A percentile compares a stretch with the other conserved stretches of the same genome.
Evolutionary conservation across 2,329 filamentous ascomycete species (phyloP).

Genomic region (Aurifilum marmelostoma): DNA sequence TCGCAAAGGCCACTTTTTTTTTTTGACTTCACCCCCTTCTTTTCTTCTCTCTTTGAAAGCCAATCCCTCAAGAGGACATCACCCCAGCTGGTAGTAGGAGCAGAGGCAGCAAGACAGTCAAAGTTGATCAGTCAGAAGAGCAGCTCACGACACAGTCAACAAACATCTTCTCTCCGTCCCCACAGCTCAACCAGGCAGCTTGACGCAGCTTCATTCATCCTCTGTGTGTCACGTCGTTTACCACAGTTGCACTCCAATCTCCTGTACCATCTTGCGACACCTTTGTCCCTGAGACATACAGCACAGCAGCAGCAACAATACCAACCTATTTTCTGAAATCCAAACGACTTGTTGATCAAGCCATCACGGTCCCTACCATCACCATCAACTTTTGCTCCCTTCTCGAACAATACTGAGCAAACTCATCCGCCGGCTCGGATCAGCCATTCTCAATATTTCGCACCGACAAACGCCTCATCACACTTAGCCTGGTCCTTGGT

Average conservation of each 20-base stretch:
- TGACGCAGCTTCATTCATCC: not conserved
- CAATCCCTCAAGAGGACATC: not conserved
- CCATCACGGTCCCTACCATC: slow-evolving; percentile 23
- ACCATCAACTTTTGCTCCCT: not conserved
- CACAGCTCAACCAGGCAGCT: not conserved
- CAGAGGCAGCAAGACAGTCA: not conserved
- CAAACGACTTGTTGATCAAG: slow-evolving; percentile 14
- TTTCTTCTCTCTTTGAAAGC: slow-evolving; percentile 5
- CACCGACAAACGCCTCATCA: not conserved
- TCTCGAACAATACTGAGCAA: slow-evolving; percentile 15
- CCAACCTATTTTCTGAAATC: slow-evolving; percentile 12
- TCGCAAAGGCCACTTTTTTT: not conserved
- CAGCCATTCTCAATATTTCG: slow-evolving; percentile 19
- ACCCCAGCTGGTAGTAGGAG: not conserved
- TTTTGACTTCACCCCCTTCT: not conserved
- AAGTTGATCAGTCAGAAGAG: not conserved
- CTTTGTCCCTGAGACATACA: slow-evolving; percentile 12
- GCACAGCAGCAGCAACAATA: not conserved
- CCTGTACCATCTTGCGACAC: slow-evolving; percentile 13
- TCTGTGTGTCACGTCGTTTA: slow-evolving; percentile 15
- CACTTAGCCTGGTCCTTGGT: slow-evolving; percentile 11
- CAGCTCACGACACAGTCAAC: not conserved
- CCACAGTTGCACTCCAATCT: slow-evolving; percentile 20
- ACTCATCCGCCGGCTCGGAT: slow-evolving; percentile 28
- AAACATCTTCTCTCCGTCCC: too few relatives aligned